A percentile compares a stretch with the other conserved stretches of the same genome.
Conservation (phyloP, 139 green algal genomes). For the Gonium pectorale region DNA sequence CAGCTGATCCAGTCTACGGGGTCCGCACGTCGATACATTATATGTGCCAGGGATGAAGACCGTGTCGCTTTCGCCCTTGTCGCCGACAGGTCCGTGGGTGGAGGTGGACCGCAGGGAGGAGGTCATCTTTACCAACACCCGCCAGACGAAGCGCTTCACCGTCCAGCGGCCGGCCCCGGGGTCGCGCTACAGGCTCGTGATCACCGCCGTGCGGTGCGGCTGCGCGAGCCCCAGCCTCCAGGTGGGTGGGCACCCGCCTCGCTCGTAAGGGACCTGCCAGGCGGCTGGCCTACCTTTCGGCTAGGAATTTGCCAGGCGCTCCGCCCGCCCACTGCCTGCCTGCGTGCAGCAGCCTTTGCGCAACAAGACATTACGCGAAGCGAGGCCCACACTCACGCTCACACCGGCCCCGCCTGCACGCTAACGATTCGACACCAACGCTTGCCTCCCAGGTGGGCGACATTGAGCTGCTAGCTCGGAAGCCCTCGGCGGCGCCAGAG, state of each 20-base stretch:
- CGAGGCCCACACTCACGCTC: no score
- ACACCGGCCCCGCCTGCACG: not conserved
- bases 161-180: not conserved
- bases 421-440: not conserved
- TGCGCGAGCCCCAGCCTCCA: constrained; percentile 24
- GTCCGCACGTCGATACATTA: no score
- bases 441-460: not conserved
- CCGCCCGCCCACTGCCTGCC: no score
- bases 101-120: not conserved
- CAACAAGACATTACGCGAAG: no score
- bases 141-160: constrained; percentile 11
- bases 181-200: not conserved
- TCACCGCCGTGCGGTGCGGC: constrained; percentile 6
- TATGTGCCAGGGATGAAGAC: no score
- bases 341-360: no score
- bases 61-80: no score
- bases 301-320: no score
- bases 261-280: no score
- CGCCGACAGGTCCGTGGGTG: constrained; percentile 8
- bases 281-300: no score
- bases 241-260: no score
- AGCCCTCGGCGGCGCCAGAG: not conserved
- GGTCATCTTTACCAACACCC: constrained; percentile 7
- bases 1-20: no score
- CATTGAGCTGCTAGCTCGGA: constrained; percentile 10